Evolutionary conservation across 2,329 filamentous ascomycete species (phyloP).

Genomic region (Epichloe scottii): DNA sequence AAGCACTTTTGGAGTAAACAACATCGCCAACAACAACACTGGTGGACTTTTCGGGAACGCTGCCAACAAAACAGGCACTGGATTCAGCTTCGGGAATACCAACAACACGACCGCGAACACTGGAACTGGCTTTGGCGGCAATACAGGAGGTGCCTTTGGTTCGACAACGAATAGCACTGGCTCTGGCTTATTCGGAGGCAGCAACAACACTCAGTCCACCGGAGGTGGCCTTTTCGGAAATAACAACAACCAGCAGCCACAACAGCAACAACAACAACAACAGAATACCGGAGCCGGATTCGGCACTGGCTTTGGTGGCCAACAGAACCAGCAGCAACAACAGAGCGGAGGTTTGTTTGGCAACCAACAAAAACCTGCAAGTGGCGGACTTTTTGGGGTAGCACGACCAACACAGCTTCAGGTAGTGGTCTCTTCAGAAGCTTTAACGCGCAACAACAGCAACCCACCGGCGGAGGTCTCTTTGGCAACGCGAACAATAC

Average conservation of each 20-base stretch:
- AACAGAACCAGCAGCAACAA: conserved; percentile 16
- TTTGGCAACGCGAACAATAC: conserved; percentile 20
- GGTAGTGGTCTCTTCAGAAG: conserved; percentile 32
- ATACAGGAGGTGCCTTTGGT: conserved; percentile 24
- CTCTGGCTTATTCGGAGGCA: conserved; percentile 29
- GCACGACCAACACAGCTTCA: conserved; percentile 17
- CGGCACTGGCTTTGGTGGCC: conserved; percentile 24
- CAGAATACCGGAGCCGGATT: conserved; percentile 14
- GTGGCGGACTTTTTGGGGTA: conserved; percentile 25
- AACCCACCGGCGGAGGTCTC: conserved; percentile 19
- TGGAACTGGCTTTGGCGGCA: conserved; percentile 14
- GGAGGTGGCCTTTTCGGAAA: conserved; percentile 35
- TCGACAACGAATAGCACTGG: conserved; percentile 12
- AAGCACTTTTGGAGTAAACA: conserved; percentile 19
- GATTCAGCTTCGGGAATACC: conserved; percentile 32
- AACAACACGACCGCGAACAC: conserved; percentile 13
- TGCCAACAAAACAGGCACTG: conserved; percentile 21
- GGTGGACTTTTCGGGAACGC: conserved; percentile 31
- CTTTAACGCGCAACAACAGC: conserved; percentile 30
- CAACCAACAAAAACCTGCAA: conserved; percentile 26
- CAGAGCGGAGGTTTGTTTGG: conserved; percentile 33
- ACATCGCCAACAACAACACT: conserved; percentile 15
- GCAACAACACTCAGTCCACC: conserved; percentile 18
- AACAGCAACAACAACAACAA: conserved; percentile 18
- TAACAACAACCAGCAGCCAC: conserved; percentile 17